These are phyloP conservation scores for Metschnikowia dekortorum DNA, from an alignment of 805 yeast species.

Conservation along the genomic window DNA sequence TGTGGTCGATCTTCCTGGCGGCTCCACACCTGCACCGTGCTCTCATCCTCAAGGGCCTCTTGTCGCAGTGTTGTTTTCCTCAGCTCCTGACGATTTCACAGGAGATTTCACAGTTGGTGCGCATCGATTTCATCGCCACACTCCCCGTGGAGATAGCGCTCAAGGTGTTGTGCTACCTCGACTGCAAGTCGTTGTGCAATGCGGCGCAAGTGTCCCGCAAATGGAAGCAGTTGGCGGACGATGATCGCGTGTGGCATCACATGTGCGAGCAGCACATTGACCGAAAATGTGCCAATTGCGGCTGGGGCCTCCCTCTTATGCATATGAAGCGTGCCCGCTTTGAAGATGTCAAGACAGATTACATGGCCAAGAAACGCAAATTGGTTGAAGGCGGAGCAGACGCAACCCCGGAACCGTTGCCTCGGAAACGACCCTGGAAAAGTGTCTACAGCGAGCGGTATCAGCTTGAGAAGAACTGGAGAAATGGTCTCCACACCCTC, in stretches of 20 bases:
- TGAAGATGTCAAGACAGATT: not conserved
- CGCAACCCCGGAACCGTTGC: not conserved
- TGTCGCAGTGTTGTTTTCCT: constrained; percentile 92
- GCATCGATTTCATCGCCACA: constrained; percentile 82
- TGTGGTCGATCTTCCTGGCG: constrained; percentile 79
- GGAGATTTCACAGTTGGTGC: constrained; percentile 72
- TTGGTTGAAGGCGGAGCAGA: not conserved
- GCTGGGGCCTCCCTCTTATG: constrained; percentile 96
- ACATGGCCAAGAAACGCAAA: not conserved
- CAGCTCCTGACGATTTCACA: constrained; percentile 82
- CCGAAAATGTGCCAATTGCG: constrained; percentile 95
- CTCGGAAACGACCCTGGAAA: constrained; percentile 78
- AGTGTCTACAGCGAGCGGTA: constrained; percentile 88
- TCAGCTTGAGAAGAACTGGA: constrained; percentile 91
- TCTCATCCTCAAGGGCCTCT: constrained; percentile 74
- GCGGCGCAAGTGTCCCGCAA: constrained; percentile 88
- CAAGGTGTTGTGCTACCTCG: constrained; percentile 82
- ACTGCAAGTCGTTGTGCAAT: constrained; percentile 86
- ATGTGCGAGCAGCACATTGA: constrained; percentile 99
- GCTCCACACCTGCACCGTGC: constrained; percentile 66
- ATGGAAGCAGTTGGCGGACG: constrained; percentile 91
- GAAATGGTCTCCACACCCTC: constrained; percentile 68
- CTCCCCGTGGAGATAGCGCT: constrained; percentile 83
- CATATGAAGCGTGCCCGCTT: constrained; percentile 67
- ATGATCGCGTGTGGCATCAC: constrained; percentile 95